These are phyloP conservation scores for Aspergillus campestris DNA, from an alignment of 495 filamentous ascomycete species.

Conservation along the genomic window DNA sequence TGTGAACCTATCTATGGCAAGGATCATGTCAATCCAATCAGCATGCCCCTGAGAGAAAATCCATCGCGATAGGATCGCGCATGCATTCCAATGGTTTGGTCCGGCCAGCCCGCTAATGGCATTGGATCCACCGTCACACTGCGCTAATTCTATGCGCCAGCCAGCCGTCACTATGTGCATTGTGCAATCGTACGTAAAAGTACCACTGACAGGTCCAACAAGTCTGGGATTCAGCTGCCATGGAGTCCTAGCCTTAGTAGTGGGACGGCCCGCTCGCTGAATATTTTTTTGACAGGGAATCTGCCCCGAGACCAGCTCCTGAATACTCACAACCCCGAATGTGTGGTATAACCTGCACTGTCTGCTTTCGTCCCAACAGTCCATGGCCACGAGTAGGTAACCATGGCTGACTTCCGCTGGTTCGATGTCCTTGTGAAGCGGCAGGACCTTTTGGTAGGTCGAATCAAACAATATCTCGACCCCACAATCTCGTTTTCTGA, in stretches of 20 bases:
- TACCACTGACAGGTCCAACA: slow-evolving; percentile 26
- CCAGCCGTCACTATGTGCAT: background rate
- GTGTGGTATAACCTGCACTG: no score
- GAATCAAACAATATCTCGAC: background rate
- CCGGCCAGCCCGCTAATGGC: slow-evolving; percentile 8
- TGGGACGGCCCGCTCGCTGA: slow-evolving; percentile 2
- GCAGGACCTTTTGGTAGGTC: slow-evolving; percentile 11
- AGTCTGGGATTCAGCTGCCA: background rate
- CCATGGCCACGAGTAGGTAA: slow-evolving; percentile 1
- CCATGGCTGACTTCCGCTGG: slow-evolving; percentile 6
- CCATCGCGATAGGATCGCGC: no score
- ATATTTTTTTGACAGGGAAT: slow-evolving; percentile 8
- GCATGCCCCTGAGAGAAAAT: no score
- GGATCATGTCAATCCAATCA: no score
- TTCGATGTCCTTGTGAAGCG: slow-evolving; percentile 9
- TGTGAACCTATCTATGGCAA: no score
- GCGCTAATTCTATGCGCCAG: slow-evolving; percentile 12
- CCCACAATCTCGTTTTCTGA: no score
- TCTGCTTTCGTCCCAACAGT: background rate
- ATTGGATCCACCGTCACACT: slow-evolving; percentile 2
- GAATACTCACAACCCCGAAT: no score
- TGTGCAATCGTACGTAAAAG: slow-evolving; percentile 1
- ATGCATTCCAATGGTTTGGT: slow-evolving; percentile 1
- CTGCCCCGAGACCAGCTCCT: background rate
- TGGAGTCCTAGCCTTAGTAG: slow-evolving; percentile 1